Percentiles rank a stretch among this genome's conserved stretches.
These are phyloP conservation scores for Rosa rugosa DNA, from an alignment of 306 rosid species.

Conservation along the genomic window DNA sequence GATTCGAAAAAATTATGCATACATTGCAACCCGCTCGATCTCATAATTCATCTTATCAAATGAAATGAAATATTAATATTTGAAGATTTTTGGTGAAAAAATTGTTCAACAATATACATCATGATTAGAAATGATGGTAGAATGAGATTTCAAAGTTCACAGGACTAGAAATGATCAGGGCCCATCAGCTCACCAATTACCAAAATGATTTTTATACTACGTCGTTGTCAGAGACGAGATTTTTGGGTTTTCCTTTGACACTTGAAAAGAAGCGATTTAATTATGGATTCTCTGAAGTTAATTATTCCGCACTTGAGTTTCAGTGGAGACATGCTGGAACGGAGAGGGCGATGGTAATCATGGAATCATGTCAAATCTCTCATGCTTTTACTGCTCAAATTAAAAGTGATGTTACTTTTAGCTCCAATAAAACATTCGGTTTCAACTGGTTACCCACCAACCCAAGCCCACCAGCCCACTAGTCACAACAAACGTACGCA, in stretches of 20 bases:
- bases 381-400: neutral
- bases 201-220: neutral
- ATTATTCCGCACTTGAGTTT: neutral
- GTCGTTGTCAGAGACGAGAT: neutral
- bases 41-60: too few species aligned
- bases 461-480: neutral
- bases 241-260: neutral
- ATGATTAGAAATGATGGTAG: too few species aligned
- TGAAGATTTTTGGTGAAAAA: too few species aligned
- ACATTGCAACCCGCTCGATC: too few species aligned
- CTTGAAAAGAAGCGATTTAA: neutral
- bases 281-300: neutral
- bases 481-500: neutral
- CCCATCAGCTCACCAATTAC: neutral
- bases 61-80: too few species aligned
- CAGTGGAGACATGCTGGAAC: constrained; percentile 10
- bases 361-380: neutral
- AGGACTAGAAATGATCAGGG: neutral
- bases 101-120: too few species aligned
- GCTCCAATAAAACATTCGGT: neutral
- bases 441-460: neutral
- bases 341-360: neutral
- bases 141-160: too few species aligned
- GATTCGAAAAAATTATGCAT: too few species aligned
- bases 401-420: neutral